These are phyloP conservation scores for Batkoa obscura DNA, from an alignment of 371 early-diverging fungal species.

Conservation along the genomic window DNA sequence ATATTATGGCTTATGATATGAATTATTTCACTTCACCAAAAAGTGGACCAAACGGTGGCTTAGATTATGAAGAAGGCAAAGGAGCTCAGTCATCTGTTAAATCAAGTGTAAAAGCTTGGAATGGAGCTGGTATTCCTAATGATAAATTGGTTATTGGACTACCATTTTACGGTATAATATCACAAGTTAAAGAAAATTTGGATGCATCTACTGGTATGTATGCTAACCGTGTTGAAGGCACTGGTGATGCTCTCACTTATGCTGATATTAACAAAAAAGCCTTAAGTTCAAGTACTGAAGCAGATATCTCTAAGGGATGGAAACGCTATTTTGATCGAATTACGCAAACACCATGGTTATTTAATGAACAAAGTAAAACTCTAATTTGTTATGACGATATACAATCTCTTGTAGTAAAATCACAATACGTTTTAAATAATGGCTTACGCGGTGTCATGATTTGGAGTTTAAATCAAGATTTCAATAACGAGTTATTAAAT, in stretches of 20 bases:
- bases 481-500: constrained; percentile 28
- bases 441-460: constrained; percentile 40
- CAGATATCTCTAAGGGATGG: constrained; percentile 19
- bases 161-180: constrained; percentile 42
- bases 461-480: constrained; percentile 26
- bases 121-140: constrained; percentile 31
- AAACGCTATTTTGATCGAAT: constrained; percentile 33
- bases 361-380: constrained; percentile 23
- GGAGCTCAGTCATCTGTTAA: constrained; percentile 10
- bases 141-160: constrained; percentile 34
- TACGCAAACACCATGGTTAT: constrained; percentile 50
- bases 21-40: constrained; percentile 30
- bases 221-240: constrained; percentile 15
- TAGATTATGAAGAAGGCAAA: constrained; percentile 23
- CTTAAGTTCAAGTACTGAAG: constrained; percentile 23
- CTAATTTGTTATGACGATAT: constrained; percentile 48
- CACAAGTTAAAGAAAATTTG: too few relatives aligned
- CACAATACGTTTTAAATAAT: constrained; percentile 23
- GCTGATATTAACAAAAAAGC: constrained; percentile 42
- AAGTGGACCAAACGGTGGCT: constrained; percentile 43
- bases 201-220: constrained; percentile 12
- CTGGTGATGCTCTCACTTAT: constrained; percentile 22
- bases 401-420: constrained; percentile 28
- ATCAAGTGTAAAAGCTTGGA: constrained; percentile 21
- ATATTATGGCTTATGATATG: constrained; percentile 35